These are phyloP conservation scores for Gracilariopsis chorda DNA, from an alignment of 23 red algal genomes.

Conservation along the genomic window DNA sequence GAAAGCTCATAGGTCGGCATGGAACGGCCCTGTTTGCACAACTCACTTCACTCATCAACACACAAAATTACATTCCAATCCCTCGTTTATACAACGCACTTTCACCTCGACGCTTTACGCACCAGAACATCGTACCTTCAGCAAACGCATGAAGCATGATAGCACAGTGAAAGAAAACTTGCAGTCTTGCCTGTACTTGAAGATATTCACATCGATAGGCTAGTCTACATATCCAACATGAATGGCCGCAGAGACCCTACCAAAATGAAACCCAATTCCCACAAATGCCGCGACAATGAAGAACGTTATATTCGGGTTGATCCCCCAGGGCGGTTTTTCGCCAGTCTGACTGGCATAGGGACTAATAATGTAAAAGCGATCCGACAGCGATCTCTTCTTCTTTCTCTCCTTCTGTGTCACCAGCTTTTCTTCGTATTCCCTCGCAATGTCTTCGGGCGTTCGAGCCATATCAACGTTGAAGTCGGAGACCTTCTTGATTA, in stretches of 20 bases:
- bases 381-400: conserved; percentile 53
- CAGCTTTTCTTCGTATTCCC: conserved; percentile 60
- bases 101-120: no score
- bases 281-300: conserved; percentile 63
- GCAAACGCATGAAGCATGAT: no score
- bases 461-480: conserved; percentile 69
- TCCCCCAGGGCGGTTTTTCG: conserved; percentile 94
- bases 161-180: no score
- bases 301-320: conserved; percentile 97
- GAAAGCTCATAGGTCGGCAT: no score
- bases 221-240: conserved; percentile 85
- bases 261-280: conserved; percentile 81
- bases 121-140: no score
- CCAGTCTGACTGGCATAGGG: conserved; percentile 93
- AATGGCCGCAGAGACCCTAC: conserved; percentile 66
- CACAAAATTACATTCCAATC: no score
- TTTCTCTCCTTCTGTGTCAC: conserved; percentile 26
- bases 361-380: conserved; percentile 94
- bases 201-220: conserved; percentile 72
- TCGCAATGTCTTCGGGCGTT: conserved; percentile 73
- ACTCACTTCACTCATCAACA: no score
- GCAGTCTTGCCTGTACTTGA: conserved; percentile 44
- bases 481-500: conserved; percentile 64
- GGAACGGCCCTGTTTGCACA: no score
- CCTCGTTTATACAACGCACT: no score